These are phyloP conservation scores for Schizothecium vesticola DNA, from an alignment of 495 filamentous ascomycete genomes.

Conservation along the genomic window DNA sequence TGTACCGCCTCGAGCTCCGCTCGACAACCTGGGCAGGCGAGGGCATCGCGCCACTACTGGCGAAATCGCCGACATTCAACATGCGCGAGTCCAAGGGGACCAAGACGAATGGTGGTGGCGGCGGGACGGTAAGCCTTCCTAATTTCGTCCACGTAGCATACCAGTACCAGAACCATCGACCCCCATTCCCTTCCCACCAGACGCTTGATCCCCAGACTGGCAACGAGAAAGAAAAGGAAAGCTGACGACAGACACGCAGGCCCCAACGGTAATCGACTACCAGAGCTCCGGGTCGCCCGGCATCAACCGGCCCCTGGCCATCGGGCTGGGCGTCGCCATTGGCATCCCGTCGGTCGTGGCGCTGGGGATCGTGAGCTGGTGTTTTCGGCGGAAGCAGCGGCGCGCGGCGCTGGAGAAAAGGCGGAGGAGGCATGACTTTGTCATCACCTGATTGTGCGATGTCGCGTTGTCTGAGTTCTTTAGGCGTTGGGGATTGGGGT, in stretches of 20 bases:
- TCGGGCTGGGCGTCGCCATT: constrained; percentile 27
- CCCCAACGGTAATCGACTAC: constrained; percentile 4
- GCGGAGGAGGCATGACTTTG: constrained; percentile 23
- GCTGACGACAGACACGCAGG: not conserved
- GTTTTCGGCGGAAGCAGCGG: constrained; percentile 16
- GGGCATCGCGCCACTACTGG: constrained; percentile 17
- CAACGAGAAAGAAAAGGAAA: not conserved
- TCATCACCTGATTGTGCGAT: constrained; percentile 20
- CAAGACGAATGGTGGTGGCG: not conserved
- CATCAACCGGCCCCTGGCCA: constrained; percentile 20
- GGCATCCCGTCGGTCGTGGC: constrained; percentile 19
- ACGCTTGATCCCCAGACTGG: not conserved
- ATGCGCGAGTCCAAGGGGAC: constrained; percentile 7
- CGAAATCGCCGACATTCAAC: constrained; percentile 21
- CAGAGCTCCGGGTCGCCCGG: not conserved
- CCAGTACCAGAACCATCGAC: too few species aligned
- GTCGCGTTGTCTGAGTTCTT: not conserved
- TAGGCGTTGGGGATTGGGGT: not conserved
- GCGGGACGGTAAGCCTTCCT: not conserved
- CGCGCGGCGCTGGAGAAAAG: constrained; percentile 16
- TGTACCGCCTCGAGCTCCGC: constrained; percentile 37
- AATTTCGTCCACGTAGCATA: too few species aligned
- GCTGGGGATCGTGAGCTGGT: constrained; percentile 20
- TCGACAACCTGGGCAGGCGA: constrained; percentile 14
- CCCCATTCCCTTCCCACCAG: too few species aligned